Percentiles rank a stretch among this genome's conserved stretches.
Evolutionary conservation across 176 grass and related monocot species (phyloP).

Genomic region (Elaeis guineensis): DNA sequence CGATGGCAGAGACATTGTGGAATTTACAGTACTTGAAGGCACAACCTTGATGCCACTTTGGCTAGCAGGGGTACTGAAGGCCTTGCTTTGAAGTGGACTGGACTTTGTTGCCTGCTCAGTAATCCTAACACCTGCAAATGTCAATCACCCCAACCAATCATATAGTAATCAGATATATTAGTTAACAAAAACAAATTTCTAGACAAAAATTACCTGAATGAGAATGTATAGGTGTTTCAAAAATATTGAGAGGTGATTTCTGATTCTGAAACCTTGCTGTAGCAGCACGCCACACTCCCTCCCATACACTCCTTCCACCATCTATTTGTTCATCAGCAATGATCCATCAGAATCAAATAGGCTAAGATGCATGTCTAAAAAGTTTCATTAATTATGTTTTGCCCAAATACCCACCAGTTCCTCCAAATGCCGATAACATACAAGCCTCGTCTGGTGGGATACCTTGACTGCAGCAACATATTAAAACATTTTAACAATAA

Average conservation of each 20-base stretch:
- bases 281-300: conserved; percentile 55
- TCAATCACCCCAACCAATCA: conserved; percentile 1
- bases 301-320: conserved; percentile 66
- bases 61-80: conserved; percentile 26
- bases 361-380: too few relatives aligned
- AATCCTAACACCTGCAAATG: conserved; percentile 6
- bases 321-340: conserved; percentile 20
- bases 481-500: conserved; percentile 8
- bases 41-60: conserved; percentile 46
- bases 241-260: conserved; percentile 38
- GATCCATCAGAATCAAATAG: neutral
- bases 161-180: too few relatives aligned
- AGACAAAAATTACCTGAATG: conserved; percentile 41
- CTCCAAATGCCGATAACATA: conserved; percentile 93
- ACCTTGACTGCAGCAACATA: conserved; percentile 73
- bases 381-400: too few relatives aligned
- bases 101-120: conserved; percentile 26
- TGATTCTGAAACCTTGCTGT: conserved; percentile 67
- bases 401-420: conserved; percentile 46
- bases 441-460: conserved; percentile 81
- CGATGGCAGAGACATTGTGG: conserved; percentile 30
- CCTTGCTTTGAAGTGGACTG: conserved; percentile 25
- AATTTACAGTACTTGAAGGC: conserved; percentile 16
- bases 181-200: conserved; percentile 1
- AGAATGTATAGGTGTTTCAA: conserved; percentile 50